Evolutionary conservation across 2,329 filamentous ascomycete species (phyloP), one percentile per base, ranked within the genome.

Genomic region (Alternaria ethzedia): DNA sequence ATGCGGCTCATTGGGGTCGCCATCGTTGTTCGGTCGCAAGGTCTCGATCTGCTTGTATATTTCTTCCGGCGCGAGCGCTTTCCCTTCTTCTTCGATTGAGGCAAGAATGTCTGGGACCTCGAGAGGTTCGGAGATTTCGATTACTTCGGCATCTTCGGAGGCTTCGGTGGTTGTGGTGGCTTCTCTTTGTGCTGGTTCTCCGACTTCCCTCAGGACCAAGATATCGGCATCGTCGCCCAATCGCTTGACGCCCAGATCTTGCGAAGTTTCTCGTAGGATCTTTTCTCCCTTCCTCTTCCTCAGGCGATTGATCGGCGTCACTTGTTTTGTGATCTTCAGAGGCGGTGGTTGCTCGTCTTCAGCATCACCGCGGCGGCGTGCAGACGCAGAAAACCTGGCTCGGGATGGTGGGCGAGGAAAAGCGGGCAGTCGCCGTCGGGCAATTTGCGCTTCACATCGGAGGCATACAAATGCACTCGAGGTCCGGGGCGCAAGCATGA

Each of bases 401-500:
- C 63, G 69, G 23, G 71, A 64, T 23, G 64, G 11, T 57, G 59
- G 65, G 15, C 65, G 68, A 23, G 68, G 30, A 30, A 67, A 57
- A 21, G 63, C 55, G 44, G 67, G 65, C 7, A 71, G 51, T 51
- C 65, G 64, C 13, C 70, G 68, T 17, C 70, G 74, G 56, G 67
- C 70, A 56, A 71, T 69, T 57, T 68, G 70, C 44, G 79, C 71
- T 69, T 79, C 76, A 75, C 79, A 81, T 68, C 76, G 76, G 45
- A 80, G 65, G 75, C 78, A 81, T 68, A 80, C 70, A 57, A 78
- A 79, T 68, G 78, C 78, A 70, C 72, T 70, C 60, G 77, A 72
- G 59, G 75, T 70, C 65, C 75, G 73, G 58, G 71, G 70, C 57
- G 75, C 74, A 73, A 80, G 76, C 79, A 81, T 81, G 70, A 66